A percentile compares a stretch with the other conserved stretches of the same genome.
Evolutionary conservation across 164 flowering plant species (phyloP).

Genomic region (Stephania japonica): DNA sequence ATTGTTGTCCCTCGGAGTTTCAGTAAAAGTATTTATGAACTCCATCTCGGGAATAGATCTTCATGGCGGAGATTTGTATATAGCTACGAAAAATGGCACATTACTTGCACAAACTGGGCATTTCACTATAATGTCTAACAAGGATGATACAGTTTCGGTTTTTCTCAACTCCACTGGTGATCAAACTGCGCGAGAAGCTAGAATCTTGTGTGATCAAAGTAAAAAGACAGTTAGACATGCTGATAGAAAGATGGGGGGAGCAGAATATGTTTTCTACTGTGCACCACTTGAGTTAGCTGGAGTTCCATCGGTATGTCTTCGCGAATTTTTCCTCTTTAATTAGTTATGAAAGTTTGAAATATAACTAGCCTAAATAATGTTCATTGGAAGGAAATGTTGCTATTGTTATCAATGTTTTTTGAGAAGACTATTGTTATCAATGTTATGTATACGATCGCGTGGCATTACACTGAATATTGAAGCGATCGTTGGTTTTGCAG

Average conservation of each 20-base stretch:
- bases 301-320: conserved; percentile 35
- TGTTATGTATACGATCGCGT: too few species aligned
- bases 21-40: conserved; percentile 20
- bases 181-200: background rate
- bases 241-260: conserved; percentile 16
- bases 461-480: too few species aligned
- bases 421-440: too few species aligned
- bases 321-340: too few species aligned
- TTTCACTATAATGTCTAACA: conserved; percentile 15
- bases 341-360: background rate
- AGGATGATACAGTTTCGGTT: conserved; percentile 21
- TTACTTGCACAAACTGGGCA: conserved; percentile 26
- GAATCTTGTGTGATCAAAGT: conserved; percentile 26
- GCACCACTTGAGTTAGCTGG: conserved; percentile 38
- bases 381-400: too few species aligned
- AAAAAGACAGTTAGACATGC: conserved; percentile 6
- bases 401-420: too few species aligned
- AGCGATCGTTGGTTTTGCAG: conserved; percentile 20
- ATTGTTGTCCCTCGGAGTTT: conserved; percentile 47
- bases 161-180: conserved; percentile 10
- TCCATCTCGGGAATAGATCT: conserved; percentile 23
- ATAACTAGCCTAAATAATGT: background rate
- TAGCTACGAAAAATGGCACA: conserved; percentile 38
- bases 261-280: conserved; percentile 27
- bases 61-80: conserved; percentile 28